phyloP scores from a whole-genome alignment of 257 asterid genomes.

The Nicotiana noctiflora region DNA sequence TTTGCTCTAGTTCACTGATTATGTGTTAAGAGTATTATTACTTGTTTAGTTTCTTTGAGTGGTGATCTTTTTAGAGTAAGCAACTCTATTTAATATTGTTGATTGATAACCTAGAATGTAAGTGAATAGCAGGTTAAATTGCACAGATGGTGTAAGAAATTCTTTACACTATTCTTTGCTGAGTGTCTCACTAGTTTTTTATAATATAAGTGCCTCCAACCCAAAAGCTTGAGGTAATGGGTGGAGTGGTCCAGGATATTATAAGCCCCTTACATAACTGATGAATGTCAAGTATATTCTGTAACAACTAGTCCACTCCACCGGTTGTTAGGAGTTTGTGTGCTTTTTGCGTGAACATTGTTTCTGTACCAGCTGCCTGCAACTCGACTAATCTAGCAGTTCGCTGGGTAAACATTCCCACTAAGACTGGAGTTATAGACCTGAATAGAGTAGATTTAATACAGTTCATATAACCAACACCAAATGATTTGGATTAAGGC shows the following conservation, averaged over 20 bases:
- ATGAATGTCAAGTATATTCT: too few relatives aligned
- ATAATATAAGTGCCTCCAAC: too few relatives aligned
- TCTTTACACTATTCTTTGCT: neutral
- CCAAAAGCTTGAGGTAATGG: too few relatives aligned
- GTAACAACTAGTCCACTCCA: too few relatives aligned
- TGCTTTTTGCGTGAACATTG: neutral
- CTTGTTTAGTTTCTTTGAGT: neutral
- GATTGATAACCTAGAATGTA: neutral
- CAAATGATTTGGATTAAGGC: too few relatives aligned
- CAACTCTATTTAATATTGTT: neutral
- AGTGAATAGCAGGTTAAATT: too few relatives aligned
- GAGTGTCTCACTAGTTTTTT: neutral
- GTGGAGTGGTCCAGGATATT: too few relatives aligned
- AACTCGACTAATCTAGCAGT: neutral
- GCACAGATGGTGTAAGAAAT: too few relatives aligned
- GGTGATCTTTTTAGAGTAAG: neutral
- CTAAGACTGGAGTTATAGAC: neutral
- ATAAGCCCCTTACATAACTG: too few relatives aligned
- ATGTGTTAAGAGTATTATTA: neutral
- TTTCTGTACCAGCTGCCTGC: neutral
- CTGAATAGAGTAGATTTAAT: too few relatives aligned
- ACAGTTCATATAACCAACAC: too few relatives aligned
- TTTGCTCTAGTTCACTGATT: neutral
- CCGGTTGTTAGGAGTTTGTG: neutral
- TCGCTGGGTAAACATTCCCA: neutral